These are phyloP conservation scores for Cutaneotrichosporon sp. DNA, from an alignment of 1,284 basidiomycete species.

Conservation along the genomic window DNA sequence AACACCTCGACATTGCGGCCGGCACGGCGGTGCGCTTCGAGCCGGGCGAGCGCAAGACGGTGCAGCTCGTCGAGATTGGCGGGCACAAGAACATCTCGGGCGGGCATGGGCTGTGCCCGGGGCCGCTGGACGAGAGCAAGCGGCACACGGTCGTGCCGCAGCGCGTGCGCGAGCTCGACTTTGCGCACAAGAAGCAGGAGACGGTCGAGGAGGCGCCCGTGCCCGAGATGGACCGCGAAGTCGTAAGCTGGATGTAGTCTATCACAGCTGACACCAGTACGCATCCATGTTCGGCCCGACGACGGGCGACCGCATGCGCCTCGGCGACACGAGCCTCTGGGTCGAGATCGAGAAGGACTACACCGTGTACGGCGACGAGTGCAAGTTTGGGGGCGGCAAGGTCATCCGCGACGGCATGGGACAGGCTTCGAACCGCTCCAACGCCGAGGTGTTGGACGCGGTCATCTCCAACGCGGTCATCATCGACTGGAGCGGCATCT, in stretches of 20 bases:
- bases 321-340: conserved; percentile 91
- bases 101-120: conserved; percentile 74
- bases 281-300: conserved; percentile 95
- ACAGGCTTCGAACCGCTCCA: conserved; percentile 74
- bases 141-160: conserved; percentile 21
- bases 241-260: conserved; percentile 38
- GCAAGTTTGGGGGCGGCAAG: conserved; percentile 97
- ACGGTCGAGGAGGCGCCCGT: conserved; percentile 30
- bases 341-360: conserved; percentile 87
- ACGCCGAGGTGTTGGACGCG: conserved; percentile 75
- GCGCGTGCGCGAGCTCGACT: conserved; percentile 37
- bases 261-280: conserved; percentile 57
- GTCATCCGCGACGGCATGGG: conserved; percentile 96
- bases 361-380: conserved; percentile 75
- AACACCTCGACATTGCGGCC: conserved; percentile 81
- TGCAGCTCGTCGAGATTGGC: conserved; percentile 77
- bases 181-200: conserved; percentile 47
- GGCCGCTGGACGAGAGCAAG: conserved; percentile 50
- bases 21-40: conserved; percentile 95
- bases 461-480: conserved; percentile 95
- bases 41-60: conserved; percentile 84
- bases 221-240: conserved; percentile 50
- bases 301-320: conserved; percentile 79
- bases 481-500: conserved; percentile 92
- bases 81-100: conserved; percentile 74